Conservation (phyloP, 2,329 filamentous ascomycete genomes). For the Pseudophaeomoniella oleicola region DNA sequence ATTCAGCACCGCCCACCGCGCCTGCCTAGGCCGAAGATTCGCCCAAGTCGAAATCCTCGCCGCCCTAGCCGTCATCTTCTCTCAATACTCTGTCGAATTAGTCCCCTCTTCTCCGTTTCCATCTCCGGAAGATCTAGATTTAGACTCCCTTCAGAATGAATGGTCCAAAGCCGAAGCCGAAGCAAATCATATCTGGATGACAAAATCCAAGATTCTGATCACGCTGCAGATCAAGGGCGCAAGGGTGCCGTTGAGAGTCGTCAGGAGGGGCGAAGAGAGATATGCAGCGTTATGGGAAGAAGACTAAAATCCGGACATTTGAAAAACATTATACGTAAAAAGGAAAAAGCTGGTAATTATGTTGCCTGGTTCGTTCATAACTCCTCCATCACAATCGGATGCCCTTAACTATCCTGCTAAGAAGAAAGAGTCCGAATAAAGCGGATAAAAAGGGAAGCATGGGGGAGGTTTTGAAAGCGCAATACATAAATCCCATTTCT, state of each 20-base stretch:
- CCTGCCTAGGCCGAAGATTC: slow-evolving; percentile 41
- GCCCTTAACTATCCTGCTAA: no score
- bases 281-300: slow-evolving; percentile 17
- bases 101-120: slow-evolving; percentile 50
- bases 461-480: neutral
- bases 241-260: slow-evolving; percentile 52
- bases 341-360: no score
- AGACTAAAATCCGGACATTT: no score
- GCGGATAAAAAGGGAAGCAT: neutral
- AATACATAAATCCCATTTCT: neutral
- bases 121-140: slow-evolving; percentile 37
- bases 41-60: slow-evolving; percentile 43
- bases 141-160: slow-evolving; percentile 34
- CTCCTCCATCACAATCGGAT: neutral
- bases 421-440: no score
- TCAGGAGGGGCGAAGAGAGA: slow-evolving; percentile 54
- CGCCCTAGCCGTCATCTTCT: slow-evolving; percentile 36
- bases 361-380: neutral
- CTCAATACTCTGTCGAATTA: slow-evolving; percentile 52
- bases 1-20: slow-evolving; percentile 40
- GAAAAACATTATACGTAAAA: no score
- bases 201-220: slow-evolving; percentile 46
- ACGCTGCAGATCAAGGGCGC: slow-evolving; percentile 56
- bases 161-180: slow-evolving; percentile 48
- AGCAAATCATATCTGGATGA: slow-evolving; percentile 36